Conservation (phyloP, 202 grass and related monocot species). For the Bolboschoenoplectus hybrid region DNA sequence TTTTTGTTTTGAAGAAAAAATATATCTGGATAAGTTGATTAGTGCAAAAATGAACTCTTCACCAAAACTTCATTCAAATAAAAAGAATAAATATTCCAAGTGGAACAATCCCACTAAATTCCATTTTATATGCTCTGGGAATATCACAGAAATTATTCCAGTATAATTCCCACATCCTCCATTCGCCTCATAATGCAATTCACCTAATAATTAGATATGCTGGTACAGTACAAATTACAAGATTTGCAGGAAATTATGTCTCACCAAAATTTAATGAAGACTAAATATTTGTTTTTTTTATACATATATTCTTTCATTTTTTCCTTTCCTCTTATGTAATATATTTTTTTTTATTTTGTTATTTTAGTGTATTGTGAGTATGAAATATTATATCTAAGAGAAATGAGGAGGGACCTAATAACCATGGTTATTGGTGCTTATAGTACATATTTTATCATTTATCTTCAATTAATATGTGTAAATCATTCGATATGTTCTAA, state of each 20-base stretch:
- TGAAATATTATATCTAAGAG: background rate
- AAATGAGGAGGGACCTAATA: no score
- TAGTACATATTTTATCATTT: no score
- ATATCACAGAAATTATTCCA: background rate
- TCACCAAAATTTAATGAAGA: no score
- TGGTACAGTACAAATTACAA: no score
- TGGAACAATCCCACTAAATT: background rate
- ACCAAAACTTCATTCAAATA: background rate
- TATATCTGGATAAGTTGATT: background rate
- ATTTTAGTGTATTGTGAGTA: background rate
- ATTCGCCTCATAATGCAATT: background rate
- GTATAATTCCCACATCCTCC: background rate
- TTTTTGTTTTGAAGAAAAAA: no score
- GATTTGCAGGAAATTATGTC: no score
- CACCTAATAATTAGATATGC: background rate
- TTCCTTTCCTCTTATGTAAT: no score
- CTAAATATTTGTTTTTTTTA: no score
- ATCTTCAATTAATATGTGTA: no score
- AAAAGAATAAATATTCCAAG: background rate
- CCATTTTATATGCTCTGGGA: conserved; percentile 8
- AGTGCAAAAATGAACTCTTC: background rate
- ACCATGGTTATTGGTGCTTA: no score
- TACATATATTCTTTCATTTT: no score
- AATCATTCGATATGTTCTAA: no score
- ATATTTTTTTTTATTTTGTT: background rate